A percentile compares a stretch with the other conserved stretches of the same genome.
Conservation (phyloP, 225 moss, liverwort and hornwort genomes). For the Pseudisothecium myosuroides region DNA sequence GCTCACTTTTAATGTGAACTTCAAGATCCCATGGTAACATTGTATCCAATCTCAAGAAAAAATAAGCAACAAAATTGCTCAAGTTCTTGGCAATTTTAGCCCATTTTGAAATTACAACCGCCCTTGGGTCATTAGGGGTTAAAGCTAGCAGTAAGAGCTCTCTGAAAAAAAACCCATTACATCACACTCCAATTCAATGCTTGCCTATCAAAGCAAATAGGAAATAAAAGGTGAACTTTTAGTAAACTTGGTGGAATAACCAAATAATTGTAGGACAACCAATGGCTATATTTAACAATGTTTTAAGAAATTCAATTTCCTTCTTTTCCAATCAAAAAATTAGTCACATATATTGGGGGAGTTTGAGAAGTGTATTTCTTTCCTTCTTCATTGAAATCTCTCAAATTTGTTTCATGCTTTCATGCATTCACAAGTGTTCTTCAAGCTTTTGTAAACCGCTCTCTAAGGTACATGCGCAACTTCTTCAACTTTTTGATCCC, state of each 20-base stretch:
- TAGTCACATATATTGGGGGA: neutral
- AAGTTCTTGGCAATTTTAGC: too few relatives aligned
- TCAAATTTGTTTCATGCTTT: neutral
- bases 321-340: neutral
- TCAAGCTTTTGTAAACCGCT: neutral
- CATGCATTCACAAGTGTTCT: neutral
- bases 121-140: too few relatives aligned
- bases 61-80: too few relatives aligned
- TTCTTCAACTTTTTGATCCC: rapidly evolving
- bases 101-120: too few relatives aligned
- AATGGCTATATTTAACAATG: neutral
- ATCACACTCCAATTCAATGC: neutral
- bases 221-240: neutral
- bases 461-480: neutral
- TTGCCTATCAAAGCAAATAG: neutral
- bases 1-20: too few relatives aligned
- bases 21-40: too few relatives aligned
- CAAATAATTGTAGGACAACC: neutral
- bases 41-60: too few relatives aligned
- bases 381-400: neutral
- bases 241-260: neutral
- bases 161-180: neutral
- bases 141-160: neutral
- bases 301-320: neutral
- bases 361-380: neutral